A percentile compares a stretch with the other conserved stretches of the same genome.
Evolutionary conservation across 495 filamentous ascomycete genomes (phyloP).

Genomic region (Apodospora peruviana): DNA sequence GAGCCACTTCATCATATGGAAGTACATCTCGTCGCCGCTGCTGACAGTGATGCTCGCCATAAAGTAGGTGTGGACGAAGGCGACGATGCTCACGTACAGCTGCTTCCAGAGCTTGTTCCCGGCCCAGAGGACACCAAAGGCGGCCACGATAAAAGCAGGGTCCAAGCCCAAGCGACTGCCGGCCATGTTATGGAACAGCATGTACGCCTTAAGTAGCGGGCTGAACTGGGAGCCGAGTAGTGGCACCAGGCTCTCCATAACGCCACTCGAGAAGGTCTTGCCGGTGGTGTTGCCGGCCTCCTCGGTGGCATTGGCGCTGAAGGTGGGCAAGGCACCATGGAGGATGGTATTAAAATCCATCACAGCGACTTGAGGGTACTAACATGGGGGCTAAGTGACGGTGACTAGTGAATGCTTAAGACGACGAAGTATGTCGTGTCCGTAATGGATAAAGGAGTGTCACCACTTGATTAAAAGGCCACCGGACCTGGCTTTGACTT

Average conservation of each 20-base stretch:
- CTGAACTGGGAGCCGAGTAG: constrained; percentile 27
- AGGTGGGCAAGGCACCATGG: constrained; percentile 15
- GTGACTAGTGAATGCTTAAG: too few species aligned
- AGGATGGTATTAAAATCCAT: constrained; percentile 24
- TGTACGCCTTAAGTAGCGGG: constrained; percentile 20
- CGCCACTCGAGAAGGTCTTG: constrained; percentile 7
- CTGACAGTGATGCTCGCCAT: constrained; percentile 52
- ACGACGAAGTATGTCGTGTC: too few species aligned
- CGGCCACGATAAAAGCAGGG: constrained; percentile 29
- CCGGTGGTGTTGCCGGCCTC: constrained; percentile 7
- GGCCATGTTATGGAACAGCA: constrained; percentile 24
- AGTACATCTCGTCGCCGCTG: constrained; percentile 55
- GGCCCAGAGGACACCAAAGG: constrained; percentile 33
- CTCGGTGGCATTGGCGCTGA: constrained; percentile 16
- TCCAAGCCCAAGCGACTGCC: constrained; percentile 33
- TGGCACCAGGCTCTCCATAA: constrained; percentile 22
- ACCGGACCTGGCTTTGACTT: too few species aligned
- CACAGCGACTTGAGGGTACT: not conserved
- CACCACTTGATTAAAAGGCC: too few species aligned
- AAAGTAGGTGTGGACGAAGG: constrained; percentile 37
- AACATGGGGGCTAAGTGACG: too few species aligned
- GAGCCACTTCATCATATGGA: constrained; percentile 56
- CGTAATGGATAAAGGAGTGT: too few species aligned
- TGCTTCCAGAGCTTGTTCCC: constrained; percentile 28
- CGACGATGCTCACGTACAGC: constrained; percentile 17